These are phyloP conservation scores for Kluyveromyces sp. DNA, from an alignment of 1,139 yeast species.

Conservation along the genomic window DNA sequence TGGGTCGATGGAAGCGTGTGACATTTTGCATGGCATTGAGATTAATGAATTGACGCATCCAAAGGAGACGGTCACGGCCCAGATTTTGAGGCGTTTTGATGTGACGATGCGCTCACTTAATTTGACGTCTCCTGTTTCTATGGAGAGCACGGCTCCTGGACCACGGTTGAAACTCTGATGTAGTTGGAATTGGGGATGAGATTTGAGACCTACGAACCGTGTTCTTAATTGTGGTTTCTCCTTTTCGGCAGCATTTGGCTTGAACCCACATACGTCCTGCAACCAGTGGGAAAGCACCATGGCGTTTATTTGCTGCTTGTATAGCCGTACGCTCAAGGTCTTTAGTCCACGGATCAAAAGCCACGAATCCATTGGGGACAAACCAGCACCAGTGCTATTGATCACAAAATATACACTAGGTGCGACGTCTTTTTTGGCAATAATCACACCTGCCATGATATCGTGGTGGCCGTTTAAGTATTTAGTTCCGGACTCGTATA, in stretches of 20 bases:
- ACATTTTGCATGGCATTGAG: constrained; percentile 90
- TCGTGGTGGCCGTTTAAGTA: constrained; percentile 92
- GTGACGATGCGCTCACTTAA: constrained; percentile 71
- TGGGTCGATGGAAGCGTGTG: constrained; percentile 92
- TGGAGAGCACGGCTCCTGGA: constrained; percentile 80
- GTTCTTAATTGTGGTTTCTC: constrained; percentile 39
- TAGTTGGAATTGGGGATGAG: constrained; percentile 74
- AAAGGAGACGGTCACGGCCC: constrained; percentile 87
- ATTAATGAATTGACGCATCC: constrained; percentile 91
- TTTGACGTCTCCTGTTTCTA: constrained; percentile 73
- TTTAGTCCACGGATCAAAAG: constrained; percentile 76
- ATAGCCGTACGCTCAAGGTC: constrained; percentile 76
- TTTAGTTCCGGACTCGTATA: constrained; percentile 88
- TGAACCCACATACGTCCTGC: constrained; percentile 48
- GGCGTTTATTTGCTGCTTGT: constrained; percentile 80
- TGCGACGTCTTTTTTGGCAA: constrained; percentile 60
- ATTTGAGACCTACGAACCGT: constrained; percentile 74
- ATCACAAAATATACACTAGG: constrained; percentile 66
- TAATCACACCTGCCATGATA: constrained; percentile 88
- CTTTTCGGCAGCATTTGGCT: constrained; percentile 5
- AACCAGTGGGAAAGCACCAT: constrained; percentile 67
- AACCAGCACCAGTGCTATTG: constrained; percentile 85
- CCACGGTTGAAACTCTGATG: constrained; percentile 77
- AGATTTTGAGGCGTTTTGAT: constrained; percentile 49
- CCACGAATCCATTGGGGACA: constrained; percentile 91